Base-by-base conservation (phyloP, 768 basidiomycete species). In the Xerocomellus chrysenteron region DNA sequence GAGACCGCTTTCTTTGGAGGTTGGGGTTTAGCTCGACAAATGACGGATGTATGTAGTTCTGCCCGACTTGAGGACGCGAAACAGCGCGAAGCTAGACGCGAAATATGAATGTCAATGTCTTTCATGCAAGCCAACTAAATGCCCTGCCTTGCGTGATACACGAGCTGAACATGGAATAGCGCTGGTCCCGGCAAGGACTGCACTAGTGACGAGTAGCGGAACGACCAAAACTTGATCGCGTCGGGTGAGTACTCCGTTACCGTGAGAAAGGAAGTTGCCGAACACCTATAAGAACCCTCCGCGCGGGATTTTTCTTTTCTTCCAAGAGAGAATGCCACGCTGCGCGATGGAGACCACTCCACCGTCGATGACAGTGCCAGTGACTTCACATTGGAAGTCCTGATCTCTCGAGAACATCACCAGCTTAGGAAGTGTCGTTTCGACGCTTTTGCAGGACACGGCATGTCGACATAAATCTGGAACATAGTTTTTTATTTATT, bases 351-450 rank as follows among this genome's bases (percentile, higher is more conserved):
- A 70, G 75, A 66, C 55, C 57, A 21, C 65, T 69, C 73, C 57
- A 83, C 82, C 80, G 70, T 82, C 76, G 82, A 75, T 72, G 76
- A 76, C 82, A 83, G 82, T 84, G 82, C 82, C 82, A 83, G 82
- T 79, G 79, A 82, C 76, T 77, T 64, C 71, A 28, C n/a, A 71
- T 63, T 65, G 52, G 66, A 69, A 77, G 77, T 81, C 74, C 80
- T 82, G 76, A 70, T 70, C 78, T 82, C 80, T 81, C 80, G 66
- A 82, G 78, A 84, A 56, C 14, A 73, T 66, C 50, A 69, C 73
- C 82, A 83, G 82, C 77, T 65, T 83, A 83, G 82, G 82, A 84
- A 84, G 81, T 84, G 82, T 83, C 79, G 82, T 76, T 70, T 78
- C 74, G 73, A 76, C 80, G 69, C 56, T 58, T 64, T 66, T 68